A percentile compares a stretch with the other conserved stretches of the same genome.
These are phyloP conservation scores for Stentor roeselii DNA, from an alignment of 73 alveolate species.

Conservation along the genomic window DNA sequence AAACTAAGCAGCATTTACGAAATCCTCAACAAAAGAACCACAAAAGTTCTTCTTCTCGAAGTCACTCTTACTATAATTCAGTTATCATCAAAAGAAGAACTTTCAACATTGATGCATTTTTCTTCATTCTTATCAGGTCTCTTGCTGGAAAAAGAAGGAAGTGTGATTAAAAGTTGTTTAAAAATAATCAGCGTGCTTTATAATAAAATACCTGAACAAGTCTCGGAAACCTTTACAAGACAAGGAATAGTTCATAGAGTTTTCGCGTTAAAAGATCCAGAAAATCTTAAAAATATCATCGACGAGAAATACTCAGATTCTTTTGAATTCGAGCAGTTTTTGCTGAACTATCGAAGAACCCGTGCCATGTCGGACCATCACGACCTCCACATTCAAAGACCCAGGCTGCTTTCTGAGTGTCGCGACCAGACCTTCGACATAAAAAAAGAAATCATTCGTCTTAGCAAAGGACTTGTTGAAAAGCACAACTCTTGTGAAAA, in stretches of 20 bases:
- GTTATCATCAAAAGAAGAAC: not conserved
- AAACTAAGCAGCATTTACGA: constrained; percentile 39
- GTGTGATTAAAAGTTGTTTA: not conserved
- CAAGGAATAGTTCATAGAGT: not conserved
- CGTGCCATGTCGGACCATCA: not conserved
- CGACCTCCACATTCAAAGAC: not conserved
- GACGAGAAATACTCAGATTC: not conserved
- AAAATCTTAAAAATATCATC: not conserved
- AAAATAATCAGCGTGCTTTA: not conserved
- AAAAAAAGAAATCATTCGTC: not conserved
- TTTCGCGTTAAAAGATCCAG: not conserved
- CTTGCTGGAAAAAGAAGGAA: not conserved
- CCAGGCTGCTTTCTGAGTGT: not conserved
- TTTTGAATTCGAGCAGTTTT: not conserved
- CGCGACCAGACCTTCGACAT: not conserved
- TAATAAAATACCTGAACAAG: not conserved
- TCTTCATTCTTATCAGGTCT: not conserved
- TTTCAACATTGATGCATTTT: not conserved
- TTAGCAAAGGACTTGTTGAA: not conserved
- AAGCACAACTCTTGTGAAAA: not conserved
- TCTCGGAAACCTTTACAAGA: not conserved
- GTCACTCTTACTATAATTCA: constrained; percentile 38
- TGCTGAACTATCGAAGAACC: not conserved
- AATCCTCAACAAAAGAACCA: constrained; percentile 19
- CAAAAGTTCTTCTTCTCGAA: constrained; percentile 33